These are phyloP conservation scores for Boletus rubescentipes DNA, from an alignment of 768 basidiomycete genomes.

Conservation along the genomic window DNA sequence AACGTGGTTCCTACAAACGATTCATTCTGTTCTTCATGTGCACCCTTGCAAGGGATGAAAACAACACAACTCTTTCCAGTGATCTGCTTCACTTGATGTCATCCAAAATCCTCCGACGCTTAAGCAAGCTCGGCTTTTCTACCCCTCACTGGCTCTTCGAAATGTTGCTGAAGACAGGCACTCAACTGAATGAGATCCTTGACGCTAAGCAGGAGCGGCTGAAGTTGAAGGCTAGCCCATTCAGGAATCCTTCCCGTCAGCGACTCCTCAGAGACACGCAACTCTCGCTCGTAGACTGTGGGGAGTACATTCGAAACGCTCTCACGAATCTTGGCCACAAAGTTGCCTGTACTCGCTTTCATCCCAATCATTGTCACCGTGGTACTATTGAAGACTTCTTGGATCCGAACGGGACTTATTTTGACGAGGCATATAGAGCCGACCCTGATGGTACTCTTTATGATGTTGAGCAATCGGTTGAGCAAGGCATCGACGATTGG, in stretches of 20 bases:
- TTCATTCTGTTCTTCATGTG: too few species aligned
- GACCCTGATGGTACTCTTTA: conserved; percentile 26
- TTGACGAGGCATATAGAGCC: background rate
- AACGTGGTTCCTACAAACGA: too few species aligned
- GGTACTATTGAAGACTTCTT: conserved; percentile 14
- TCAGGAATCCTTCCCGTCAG: background rate
- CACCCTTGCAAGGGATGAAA: too few species aligned
- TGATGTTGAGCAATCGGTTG: conserved; percentile 38
- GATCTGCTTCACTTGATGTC: too few species aligned
- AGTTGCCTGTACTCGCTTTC: background rate
- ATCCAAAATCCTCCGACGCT: too few species aligned
- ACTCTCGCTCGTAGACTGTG: background rate
- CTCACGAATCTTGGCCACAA: background rate
- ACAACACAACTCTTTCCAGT: too few species aligned
- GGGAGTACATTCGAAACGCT: background rate
- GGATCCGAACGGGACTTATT: conserved; percentile 7
- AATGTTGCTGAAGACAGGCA: too few species aligned
- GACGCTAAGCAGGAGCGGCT: background rate
- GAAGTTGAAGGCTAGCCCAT: background rate
- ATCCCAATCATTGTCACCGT: background rate
- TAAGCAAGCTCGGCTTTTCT: too few species aligned
- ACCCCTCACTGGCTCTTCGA: too few species aligned
- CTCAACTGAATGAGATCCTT: too few species aligned
- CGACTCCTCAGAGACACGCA: background rate
- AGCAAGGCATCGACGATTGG: conserved; percentile 35